Percentiles rank a stretch among this genome's conserved stretches.
phyloP scores from a whole-genome alignment of 768 basidiomycete genomes.

The Hypholoma sublateritium region DNA sequence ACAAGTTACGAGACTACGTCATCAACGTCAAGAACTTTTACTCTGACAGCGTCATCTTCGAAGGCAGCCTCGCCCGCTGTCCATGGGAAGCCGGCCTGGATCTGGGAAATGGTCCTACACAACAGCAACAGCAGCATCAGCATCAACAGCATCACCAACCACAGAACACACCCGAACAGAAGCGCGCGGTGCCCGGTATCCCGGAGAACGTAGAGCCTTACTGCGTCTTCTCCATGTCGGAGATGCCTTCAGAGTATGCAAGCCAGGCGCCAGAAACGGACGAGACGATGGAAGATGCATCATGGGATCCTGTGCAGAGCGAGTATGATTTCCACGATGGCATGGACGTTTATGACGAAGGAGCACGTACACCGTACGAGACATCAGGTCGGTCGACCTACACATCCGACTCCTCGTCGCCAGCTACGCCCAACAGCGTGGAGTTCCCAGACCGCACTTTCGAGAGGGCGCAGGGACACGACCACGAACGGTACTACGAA shows the following conservation, averaged over 20 bases:
- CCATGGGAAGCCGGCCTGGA: constrained; percentile 67
- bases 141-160: constrained; percentile 2
- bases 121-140: not conserved
- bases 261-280: constrained; percentile 13
- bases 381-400: constrained; percentile 18
- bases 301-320: constrained; percentile 9
- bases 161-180: constrained; percentile 6
- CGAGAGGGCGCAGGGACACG: constrained; percentile 11
- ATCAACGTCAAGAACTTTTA: constrained; percentile 65
- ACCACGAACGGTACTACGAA: constrained; percentile 11
- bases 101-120: constrained; percentile 16
- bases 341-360: constrained; percentile 15
- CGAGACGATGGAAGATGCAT: constrained; percentile 6
- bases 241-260: constrained; percentile 10
- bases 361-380: constrained; percentile 9
- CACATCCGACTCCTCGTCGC: constrained; percentile 19
- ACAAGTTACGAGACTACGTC: constrained; percentile 57
- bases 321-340: constrained; percentile 6
- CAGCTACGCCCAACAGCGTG: constrained; percentile 18
- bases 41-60: constrained; percentile 72
- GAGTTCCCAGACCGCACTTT: constrained; percentile 7
- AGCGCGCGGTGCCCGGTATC: constrained; percentile 16
- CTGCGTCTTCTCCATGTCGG: constrained; percentile 18
- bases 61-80: constrained; percentile 78
- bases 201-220: constrained; percentile 21